Conservation (phyloP, 2,329 filamentous ascomycete species). For the Volutella citrinella region DNA sequence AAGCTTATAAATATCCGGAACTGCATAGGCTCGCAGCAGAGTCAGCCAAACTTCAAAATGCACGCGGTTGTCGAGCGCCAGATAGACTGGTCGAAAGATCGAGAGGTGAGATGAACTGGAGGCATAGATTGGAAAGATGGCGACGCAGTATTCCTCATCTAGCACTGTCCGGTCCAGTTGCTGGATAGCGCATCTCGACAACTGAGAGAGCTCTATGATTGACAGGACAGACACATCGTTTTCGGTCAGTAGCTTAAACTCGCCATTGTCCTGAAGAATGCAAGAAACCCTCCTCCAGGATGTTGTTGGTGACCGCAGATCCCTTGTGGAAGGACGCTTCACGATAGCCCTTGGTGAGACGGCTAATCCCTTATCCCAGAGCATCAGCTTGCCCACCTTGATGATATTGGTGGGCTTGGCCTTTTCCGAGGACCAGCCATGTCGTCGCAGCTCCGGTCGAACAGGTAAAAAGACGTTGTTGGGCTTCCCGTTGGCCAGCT, state of each 20-base stretch:
- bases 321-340: constrained; percentile 55
- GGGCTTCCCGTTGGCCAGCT: constrained; percentile 44
- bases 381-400: constrained; percentile 86
- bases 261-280: constrained; percentile 90
- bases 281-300: constrained; percentile 89
- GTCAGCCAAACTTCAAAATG: constrained; percentile 99
- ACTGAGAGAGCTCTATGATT: constrained; percentile 80
- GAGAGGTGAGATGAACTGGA: constrained; percentile 69
- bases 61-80: constrained; percentile 81
- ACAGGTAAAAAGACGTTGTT: constrained; percentile 31
- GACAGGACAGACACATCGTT: constrained; percentile 77
- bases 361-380: constrained; percentile 79
- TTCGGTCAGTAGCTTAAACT: constrained; percentile 87
- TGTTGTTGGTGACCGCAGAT: constrained; percentile 50
- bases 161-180: constrained; percentile 86
- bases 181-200: constrained; percentile 88
- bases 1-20: constrained; percentile 82
- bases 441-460: constrained; percentile 42
- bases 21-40: constrained; percentile 82
- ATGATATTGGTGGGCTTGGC: constrained; percentile 66
- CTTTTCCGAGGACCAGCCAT: constrained; percentile 32
- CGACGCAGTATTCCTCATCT: constrained; percentile 90
- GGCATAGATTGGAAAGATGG: constrained; percentile 91
- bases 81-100: constrained; percentile 81
- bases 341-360: constrained; percentile 54